Evolutionary conservation across 192 early-diverging fungal genomes (phyloP).

Genomic region (Neocallimastix lanati): DNA sequence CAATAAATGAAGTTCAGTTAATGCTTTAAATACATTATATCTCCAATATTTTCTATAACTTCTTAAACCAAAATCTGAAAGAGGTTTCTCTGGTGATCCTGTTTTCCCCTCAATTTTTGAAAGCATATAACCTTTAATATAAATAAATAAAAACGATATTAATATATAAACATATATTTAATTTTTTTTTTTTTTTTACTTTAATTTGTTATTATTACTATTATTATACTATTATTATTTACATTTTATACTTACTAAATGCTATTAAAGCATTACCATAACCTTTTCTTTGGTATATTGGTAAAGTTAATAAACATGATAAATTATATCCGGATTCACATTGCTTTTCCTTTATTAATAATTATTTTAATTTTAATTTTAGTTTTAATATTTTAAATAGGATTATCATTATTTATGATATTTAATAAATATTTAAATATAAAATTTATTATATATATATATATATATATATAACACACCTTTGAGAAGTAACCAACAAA

Average conservation of each 20-base stretch:
- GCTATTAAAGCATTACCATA: slow-evolving; percentile 79
- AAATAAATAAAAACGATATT: background rate
- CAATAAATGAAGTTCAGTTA: slow-evolving; percentile 1
- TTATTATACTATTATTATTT: background rate
- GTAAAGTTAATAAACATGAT: slow-evolving; percentile 75
- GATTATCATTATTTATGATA: too few relatives aligned
- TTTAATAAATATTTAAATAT: too few relatives aligned
- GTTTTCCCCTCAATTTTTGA: slow-evolving; percentile 44
- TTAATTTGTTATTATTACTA: background rate
- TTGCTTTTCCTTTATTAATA: slow-evolving; percentile 57
- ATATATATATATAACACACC: slow-evolving; percentile 13
- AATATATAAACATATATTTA: too few relatives aligned
- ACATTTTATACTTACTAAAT: slow-evolving; percentile 45
- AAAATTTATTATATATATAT: too few relatives aligned
- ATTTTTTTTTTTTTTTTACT: too few relatives aligned
- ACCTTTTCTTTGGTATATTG: slow-evolving; percentile 67
- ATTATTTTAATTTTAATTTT: too few relatives aligned
- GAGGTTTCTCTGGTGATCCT: slow-evolving; percentile 74
- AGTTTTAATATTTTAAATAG: too few relatives aligned
- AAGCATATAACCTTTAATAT: slow-evolving; percentile 50
- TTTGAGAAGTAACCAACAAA: slow-evolving; percentile 95
- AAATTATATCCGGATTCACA: slow-evolving; percentile 72
- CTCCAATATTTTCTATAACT: slow-evolving; percentile 76
- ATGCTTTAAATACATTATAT: slow-evolving; percentile 31
- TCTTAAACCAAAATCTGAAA: slow-evolving; percentile 62